Conservation (phyloP, 208 protist genomes). For the Leishmania mexicana region DNA sequence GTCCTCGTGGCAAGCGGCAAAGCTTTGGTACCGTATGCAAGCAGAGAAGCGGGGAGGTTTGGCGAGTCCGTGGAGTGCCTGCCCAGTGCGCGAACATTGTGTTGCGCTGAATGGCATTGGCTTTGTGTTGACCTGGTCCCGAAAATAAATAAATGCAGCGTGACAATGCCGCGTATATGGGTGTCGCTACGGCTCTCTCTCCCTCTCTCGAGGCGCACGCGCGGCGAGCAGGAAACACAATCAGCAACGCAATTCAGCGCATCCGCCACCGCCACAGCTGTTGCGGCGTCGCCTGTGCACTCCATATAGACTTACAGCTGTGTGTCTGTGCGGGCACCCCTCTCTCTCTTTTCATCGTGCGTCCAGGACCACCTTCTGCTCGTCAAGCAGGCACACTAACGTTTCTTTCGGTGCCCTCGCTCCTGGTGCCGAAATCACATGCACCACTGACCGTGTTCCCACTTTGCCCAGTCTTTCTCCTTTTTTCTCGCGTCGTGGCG, state of each 20-base stretch:
- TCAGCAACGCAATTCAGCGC: background rate
- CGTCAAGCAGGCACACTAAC: background rate
- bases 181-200: background rate
- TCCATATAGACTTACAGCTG: too few relatives aligned
- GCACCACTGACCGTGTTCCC: background rate
- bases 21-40: background rate
- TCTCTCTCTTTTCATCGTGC: background rate
- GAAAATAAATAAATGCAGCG: background rate
- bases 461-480: background rate
- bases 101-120: background rate
- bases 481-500: background rate
- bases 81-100: background rate
- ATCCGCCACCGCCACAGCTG: background rate
- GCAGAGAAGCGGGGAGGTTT: background rate
- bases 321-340: background rate
- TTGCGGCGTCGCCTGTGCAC: background rate
- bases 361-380: background rate
- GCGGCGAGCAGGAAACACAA: background rate
- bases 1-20: background rate
- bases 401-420: background rate
- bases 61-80: too few relatives aligned
- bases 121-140: background rate
- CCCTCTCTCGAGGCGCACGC: background rate
- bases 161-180: background rate
- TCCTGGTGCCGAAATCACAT: background rate